These are phyloP conservation scores for Blastocystis sp. DNA, from an alignment of 352 stramenopile species.

Conservation along the genomic window DNA sequence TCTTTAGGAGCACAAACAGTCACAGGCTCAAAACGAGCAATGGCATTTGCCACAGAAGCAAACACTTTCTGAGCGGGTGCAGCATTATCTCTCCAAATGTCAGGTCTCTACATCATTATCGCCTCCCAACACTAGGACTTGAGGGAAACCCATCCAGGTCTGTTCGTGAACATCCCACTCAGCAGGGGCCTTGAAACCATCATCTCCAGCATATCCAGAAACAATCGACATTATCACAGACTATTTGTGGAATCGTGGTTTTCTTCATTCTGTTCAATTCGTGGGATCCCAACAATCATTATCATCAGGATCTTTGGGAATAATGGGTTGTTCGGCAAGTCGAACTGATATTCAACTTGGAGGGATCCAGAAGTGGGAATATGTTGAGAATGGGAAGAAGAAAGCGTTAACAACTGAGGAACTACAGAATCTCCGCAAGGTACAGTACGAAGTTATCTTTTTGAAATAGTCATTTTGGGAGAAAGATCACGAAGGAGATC, in stretches of 20 bases:
- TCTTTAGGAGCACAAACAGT: constrained; percentile 63
- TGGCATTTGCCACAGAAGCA: constrained; percentile 64
- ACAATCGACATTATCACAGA: constrained; percentile 55
- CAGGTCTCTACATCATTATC: constrained; percentile 4
- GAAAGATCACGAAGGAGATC: neutral
- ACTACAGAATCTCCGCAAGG: neutral
- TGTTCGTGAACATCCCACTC: constrained; percentile 65
- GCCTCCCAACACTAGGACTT: neutral
- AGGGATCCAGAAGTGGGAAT: neutral
- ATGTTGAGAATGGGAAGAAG: neutral
- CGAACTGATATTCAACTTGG: neutral
- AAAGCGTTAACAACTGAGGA: neutral
- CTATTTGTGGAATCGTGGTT: neutral
- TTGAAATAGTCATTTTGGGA: constrained; percentile 4
- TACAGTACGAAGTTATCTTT: neutral
- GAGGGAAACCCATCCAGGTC: constrained; percentile 63
- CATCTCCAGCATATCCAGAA: constrained; percentile 30
- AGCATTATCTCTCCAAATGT: constrained; percentile 65
- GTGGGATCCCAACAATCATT: neutral
- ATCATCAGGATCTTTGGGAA: neutral
- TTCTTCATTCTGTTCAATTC: neutral
- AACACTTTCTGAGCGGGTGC: constrained; percentile 64
- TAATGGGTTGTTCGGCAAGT: neutral
- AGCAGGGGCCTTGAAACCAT: constrained; percentile 67
- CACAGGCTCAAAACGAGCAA: constrained; percentile 66